A percentile compares a stretch with the other conserved stretches of the same genome.
Conservation (phyloP, 2,329 filamentous ascomycete species). For the Nannizzia gypsea region DNA sequence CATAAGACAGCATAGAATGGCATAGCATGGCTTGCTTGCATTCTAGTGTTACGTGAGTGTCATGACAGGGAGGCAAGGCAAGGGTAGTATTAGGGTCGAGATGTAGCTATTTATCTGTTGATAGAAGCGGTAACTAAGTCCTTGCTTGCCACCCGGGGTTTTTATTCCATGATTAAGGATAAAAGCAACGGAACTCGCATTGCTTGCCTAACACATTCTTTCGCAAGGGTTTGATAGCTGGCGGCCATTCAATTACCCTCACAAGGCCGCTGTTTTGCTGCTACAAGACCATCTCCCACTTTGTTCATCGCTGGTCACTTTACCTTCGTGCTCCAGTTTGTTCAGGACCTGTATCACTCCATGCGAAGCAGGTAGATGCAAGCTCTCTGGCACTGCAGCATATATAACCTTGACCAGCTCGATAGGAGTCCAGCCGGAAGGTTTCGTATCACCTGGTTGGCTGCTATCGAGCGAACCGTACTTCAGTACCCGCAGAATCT, state of each 20-base stretch:
- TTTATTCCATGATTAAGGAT: background rate
- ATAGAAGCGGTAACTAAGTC: background rate
- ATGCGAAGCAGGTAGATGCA: slow-evolving; percentile 63
- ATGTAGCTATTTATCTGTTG: background rate
- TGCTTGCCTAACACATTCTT: background rate
- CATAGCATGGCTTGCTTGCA: background rate
- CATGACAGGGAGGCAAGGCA: background rate
- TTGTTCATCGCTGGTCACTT: slow-evolving; percentile 36
- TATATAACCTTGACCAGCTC: slow-evolving; percentile 87
- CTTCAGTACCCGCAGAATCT: slow-evolving; percentile 56
- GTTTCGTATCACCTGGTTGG: slow-evolving; percentile 17
- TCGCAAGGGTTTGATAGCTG: background rate
- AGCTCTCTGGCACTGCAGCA: slow-evolving; percentile 58
- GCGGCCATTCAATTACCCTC: slow-evolving; percentile 6
- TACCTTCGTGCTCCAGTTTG: slow-evolving; percentile 67
- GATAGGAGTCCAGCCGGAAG: slow-evolving; percentile 52
- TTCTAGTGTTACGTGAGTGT: background rate
- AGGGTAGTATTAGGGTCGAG: background rate
- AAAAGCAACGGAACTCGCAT: background rate
- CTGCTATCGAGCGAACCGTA: slow-evolving; percentile 28
- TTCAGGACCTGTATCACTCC: slow-evolving; percentile 66
- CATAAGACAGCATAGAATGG: background rate
- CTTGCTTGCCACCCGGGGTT: background rate
- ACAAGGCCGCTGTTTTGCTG: slow-evolving; percentile 23
- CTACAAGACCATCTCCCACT: slow-evolving; percentile 14